Evolutionary conservation across 129 eudicot genomes (phyloP).

Genomic region (Chrysanthemum seticuspe): DNA sequence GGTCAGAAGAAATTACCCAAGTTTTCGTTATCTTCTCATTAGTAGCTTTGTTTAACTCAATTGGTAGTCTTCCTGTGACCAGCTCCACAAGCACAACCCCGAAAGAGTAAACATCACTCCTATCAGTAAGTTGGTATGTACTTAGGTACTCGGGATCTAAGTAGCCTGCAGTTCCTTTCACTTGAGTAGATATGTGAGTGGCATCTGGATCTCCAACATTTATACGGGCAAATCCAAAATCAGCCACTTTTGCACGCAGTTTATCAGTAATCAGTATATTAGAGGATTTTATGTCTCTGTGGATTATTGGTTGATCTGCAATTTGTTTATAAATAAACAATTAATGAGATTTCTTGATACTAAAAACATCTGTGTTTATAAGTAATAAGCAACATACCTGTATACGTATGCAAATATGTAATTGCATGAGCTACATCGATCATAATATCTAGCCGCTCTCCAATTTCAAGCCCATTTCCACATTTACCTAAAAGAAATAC

Average conservation of each 20-base stretch:
- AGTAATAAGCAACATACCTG: conserved; percentile 42
- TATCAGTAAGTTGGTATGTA: conserved; percentile 77
- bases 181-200: conserved; percentile 83
- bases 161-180: conserved; percentile 88
- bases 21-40: conserved; percentile 62
- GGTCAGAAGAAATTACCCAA: conserved; percentile 63
- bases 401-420: conserved; percentile 74
- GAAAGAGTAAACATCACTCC: conserved; percentile 92
- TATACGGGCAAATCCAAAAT: conserved; percentile 81
- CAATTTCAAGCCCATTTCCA: conserved; percentile 66
- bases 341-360: conserved; percentile 5
- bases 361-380: not conserved
- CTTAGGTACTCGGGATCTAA: conserved; percentile 82
- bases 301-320: conserved; percentile 83
- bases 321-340: not conserved
- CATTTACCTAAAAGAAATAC: conserved; percentile 44
- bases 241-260: conserved; percentile 85
- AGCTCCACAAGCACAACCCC: conserved; percentile 81
- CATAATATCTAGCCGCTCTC: conserved; percentile 70
- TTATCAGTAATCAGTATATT: conserved; percentile 77
- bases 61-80: conserved; percentile 76
- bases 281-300: conserved; percentile 85
- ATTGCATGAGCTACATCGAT: conserved; percentile 88
- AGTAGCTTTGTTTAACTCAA: conserved; percentile 43
- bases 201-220: conserved; percentile 51